A percentile compares a stretch with the other conserved stretches of the same genome.
Conservation (phyloP, 257 asterid genomes). For the Cruciata laevipes region DNA sequence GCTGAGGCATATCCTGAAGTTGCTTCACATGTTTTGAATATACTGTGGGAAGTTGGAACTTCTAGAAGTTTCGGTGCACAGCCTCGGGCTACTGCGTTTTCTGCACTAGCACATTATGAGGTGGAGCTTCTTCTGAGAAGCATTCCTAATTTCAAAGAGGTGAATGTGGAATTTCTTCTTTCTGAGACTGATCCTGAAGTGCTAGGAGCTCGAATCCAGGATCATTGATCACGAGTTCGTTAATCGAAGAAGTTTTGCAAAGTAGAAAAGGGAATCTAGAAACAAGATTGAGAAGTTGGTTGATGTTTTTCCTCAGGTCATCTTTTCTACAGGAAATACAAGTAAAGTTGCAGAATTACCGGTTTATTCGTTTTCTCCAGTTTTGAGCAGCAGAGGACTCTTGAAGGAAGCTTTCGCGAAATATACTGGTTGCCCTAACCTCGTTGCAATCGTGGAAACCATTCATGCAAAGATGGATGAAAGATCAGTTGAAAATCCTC, state of each 20-base stretch:
- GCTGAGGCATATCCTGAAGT: slow-evolving; percentile 86
- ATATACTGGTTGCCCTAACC: slow-evolving; percentile 64
- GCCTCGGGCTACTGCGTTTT: slow-evolving; percentile 65
- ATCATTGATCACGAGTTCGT: slow-evolving; percentile 64
- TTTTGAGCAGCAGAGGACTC: slow-evolving; percentile 37
- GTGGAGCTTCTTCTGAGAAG: slow-evolving; percentile 61
- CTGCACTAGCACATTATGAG: slow-evolving; percentile 63
- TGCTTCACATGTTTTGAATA: slow-evolving; percentile 49
- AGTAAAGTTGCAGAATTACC: slow-evolving; percentile 54
- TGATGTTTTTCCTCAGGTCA: slow-evolving; percentile 63
- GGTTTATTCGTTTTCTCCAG: slow-evolving; percentile 57
- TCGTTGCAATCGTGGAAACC: slow-evolving; percentile 93
- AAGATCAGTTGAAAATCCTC: slow-evolving; percentile 52
- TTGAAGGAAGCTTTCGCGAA: slow-evolving; percentile 65
- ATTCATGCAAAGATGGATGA: slow-evolving; percentile 89
- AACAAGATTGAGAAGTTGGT: slow-evolving; percentile 80
- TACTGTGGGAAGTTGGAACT: slow-evolving; percentile 84
- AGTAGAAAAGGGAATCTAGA: slow-evolving; percentile 57
- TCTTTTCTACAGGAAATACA: slow-evolving; percentile 62
- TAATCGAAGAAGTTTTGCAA: slow-evolving; percentile 64
- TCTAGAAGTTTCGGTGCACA: slow-evolving; percentile 33
- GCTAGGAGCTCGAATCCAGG: slow-evolving; percentile 66
- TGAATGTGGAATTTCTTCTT: slow-evolving; percentile 54
- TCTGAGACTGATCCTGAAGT: slow-evolving; percentile 57
- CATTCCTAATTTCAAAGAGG: slow-evolving; percentile 62